Conservation (phyloP, 495 filamentous ascomycete species). For the Penicillium cinerascens region DNA sequence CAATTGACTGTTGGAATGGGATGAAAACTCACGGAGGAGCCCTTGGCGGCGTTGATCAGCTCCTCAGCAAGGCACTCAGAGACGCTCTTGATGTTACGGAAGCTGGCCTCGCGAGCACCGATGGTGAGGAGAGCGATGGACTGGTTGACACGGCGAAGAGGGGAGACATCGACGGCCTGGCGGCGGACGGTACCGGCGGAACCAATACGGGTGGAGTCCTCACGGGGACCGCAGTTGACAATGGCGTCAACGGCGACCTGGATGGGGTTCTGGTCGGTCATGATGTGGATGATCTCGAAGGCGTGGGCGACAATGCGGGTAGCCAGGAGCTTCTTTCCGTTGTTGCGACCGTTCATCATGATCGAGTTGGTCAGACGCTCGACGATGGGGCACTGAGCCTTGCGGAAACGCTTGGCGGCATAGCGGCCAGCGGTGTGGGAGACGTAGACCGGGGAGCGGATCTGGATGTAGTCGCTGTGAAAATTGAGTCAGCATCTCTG, state of each 20-base stretch:
- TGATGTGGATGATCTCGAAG: conserved; percentile 99
- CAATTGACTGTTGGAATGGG: not conserved
- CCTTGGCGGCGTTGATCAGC: conserved; percentile 99
- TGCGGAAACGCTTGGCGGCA: conserved; percentile 99
- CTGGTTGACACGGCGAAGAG: conserved; percentile 99
- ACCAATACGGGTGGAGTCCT: conserved; percentile 99
- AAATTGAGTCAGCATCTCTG: conserved; percentile 16
- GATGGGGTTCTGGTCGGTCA: conserved; percentile 99
- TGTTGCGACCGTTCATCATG: conserved; percentile 99
- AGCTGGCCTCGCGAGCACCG: conserved; percentile 91
- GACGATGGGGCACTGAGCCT: conserved; percentile 99
- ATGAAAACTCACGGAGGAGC: conserved; percentile 57
- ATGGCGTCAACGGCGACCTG: conserved; percentile 99
- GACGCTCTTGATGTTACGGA: conserved; percentile 98
- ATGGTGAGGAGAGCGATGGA: conserved; percentile 90
- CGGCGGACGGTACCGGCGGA: conserved; percentile 98
- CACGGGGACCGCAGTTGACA: conserved; percentile 99
- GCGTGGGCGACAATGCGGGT: conserved; percentile 98
- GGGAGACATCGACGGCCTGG: conserved; percentile 99
- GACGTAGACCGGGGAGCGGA: conserved; percentile 96
- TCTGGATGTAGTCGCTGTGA: conserved; percentile 96
- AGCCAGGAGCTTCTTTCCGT: conserved; percentile 99
- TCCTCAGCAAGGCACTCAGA: conserved; percentile 98
- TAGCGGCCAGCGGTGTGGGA: conserved; percentile 98
- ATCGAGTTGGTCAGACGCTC: conserved; percentile 99